Evolutionary conservation across 345 rosid genomes (phyloP).

Genomic region (Linum lewisii): DNA sequence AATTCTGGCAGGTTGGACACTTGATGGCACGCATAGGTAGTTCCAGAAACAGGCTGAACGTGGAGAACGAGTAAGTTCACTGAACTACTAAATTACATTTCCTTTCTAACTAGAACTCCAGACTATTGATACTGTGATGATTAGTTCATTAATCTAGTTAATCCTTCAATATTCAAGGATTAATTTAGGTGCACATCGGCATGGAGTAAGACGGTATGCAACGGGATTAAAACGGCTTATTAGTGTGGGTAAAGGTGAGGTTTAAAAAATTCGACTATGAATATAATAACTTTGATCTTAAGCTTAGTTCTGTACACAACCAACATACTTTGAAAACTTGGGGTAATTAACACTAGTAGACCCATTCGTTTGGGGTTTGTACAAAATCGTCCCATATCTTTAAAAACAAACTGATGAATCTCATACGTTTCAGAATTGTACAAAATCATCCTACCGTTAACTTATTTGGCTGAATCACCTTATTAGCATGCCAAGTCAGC

Average conservation of each 20-base stretch:
- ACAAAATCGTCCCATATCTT: too few species aligned
- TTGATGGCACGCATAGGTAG: constrained; percentile 57
- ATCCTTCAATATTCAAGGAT: constrained; percentile 38
- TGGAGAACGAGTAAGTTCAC: constrained; percentile 69
- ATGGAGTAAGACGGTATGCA: constrained; percentile 86
- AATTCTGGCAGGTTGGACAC: constrained; percentile 53
- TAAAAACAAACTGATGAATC: too few species aligned
- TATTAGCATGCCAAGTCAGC: too few species aligned
- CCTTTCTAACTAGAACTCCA: not conserved
- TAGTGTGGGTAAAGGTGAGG: constrained; percentile 82
- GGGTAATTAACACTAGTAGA: too few species aligned
- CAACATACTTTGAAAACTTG: too few species aligned
- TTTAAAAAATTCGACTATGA: not conserved
- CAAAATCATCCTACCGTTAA: too few species aligned
- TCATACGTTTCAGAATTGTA: too few species aligned
- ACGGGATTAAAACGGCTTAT: constrained; percentile 65
- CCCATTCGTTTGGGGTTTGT: too few species aligned
- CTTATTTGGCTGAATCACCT: too few species aligned
- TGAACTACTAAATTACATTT: not conserved
- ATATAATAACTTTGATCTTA: not conserved
- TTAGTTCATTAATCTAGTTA: not conserved
- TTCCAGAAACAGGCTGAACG: constrained; percentile 66
- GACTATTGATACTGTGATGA: not conserved
- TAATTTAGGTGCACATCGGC: constrained; percentile 80
- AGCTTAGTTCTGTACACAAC: not conserved